phyloP scores from a whole-genome alignment of 495 filamentous ascomycete species.

The Usnea hakonensis region DNA sequence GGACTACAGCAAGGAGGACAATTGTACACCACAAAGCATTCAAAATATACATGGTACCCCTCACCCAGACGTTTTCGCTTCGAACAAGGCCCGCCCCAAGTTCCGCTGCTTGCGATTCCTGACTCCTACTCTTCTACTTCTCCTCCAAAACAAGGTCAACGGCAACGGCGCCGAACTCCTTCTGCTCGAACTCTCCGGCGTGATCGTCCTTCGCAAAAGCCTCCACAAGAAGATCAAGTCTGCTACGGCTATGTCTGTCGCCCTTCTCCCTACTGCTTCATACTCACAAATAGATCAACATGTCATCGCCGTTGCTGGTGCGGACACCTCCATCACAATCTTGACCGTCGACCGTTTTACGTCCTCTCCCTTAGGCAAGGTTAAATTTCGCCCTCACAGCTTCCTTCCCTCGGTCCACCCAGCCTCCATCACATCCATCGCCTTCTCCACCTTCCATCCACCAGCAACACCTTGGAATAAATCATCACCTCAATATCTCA shows the following conservation, averaged over 20 bases:
- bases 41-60: slow-evolving; percentile 54
- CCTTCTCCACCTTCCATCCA: slow-evolving; percentile 64
- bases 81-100: slow-evolving; percentile 35
- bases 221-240: slow-evolving; percentile 52
- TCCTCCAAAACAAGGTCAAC: slow-evolving; percentile 46
- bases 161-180: slow-evolving; percentile 61
- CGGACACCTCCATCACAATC: slow-evolving; percentile 71
- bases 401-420: slow-evolving; percentile 69
- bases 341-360: slow-evolving; percentile 57
- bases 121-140: slow-evolving; percentile 43
- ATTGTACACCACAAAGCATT: slow-evolving; percentile 41
- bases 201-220: slow-evolving; percentile 43
- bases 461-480: slow-evolving; percentile 43
- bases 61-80: slow-evolving; percentile 39
- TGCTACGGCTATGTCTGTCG: slow-evolving; percentile 67
- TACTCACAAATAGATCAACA: slow-evolving; percentile 58
- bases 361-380: slow-evolving; percentile 37
- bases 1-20: slow-evolving; percentile 34
- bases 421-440: slow-evolving; percentile 74
- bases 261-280: slow-evolving; percentile 49
- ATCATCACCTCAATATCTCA: slow-evolving; percentile 54
- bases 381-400: slow-evolving; percentile 52
- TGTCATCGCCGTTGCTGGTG: slow-evolving; percentile 72
- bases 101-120: slow-evolving; percentile 70
- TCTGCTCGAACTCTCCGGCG: slow-evolving; percentile 48